Evolutionary conservation across 148 eudicot genomes (phyloP), one percentile per base, ranked within the genome.

Genomic region (Camellia sinensis): DNA sequence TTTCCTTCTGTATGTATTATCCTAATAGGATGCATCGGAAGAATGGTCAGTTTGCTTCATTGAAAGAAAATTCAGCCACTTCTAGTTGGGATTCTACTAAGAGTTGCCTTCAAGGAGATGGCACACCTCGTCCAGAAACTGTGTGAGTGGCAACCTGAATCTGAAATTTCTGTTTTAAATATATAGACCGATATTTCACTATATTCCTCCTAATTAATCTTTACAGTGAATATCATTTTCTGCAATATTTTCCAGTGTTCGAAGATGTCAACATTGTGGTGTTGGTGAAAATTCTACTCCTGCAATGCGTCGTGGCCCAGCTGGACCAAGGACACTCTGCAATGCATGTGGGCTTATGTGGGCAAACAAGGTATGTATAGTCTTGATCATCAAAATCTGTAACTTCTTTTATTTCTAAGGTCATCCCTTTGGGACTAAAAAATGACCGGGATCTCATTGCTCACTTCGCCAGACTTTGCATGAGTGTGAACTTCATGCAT

Each of bases 341-440:
- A 89, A 89, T 87, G 92, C 93, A 40, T 90, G 93, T 72, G 93
- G 93, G 45, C 88, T 90, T 67, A 88, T 82, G 90, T 90, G 93
- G 93, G 93, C 91, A 50, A 90, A 90, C 85, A 90, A 90, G 91
- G 93, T 90, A 56, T 60, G 78, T 62, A 22, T 14, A 21, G 29
- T 44, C 11, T 52, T 52, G 75, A n/a, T 22, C 54, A 52, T 72
- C 10, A 52, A 71, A 72, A 52, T 12, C 57, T 71, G 37, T 22
- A 1, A 11, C 74, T 71, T 71, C 17, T 21, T 69, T 67, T 44
- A 56, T 48, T 50, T 48, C 10, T 53, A 29, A 48, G 56, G 74
- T 71, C 57, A 71, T 48, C 57, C 74, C 5, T 48, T 12, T 46
- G 74, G 54, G 17, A 71, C 48, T 53, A 3, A 48, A 71, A 7